A percentile compares a stretch with the other conserved stretches of the same genome.
Conservation (phyloP, 805 yeast species). For the Kockiozyma suomiensis region DNA sequence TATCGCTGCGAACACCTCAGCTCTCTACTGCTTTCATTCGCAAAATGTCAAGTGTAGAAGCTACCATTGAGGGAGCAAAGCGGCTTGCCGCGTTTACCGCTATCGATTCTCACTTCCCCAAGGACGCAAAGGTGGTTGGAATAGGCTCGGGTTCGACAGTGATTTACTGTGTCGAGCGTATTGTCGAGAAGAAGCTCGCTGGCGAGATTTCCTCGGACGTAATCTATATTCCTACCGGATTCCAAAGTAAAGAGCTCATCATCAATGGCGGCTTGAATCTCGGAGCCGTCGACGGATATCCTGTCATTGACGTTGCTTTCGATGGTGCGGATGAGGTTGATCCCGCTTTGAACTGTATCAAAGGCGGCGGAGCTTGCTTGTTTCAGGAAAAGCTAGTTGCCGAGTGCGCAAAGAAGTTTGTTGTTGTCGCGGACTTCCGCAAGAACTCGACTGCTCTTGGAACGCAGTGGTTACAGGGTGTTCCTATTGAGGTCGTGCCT, state of each 20-base stretch:
- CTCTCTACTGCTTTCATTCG: neutral
- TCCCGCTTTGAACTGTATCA: conserved; percentile 74
- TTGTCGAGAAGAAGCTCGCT: conserved; percentile 61
- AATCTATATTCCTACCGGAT: conserved; percentile 93
- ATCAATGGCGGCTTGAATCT: conserved; percentile 74
- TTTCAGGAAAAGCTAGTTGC: conserved; percentile 97
- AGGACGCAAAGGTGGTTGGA: conserved; percentile 74
- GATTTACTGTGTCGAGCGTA: conserved; percentile 92
- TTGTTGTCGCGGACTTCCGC: conserved; percentile 90
- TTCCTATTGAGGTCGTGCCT: conserved; percentile 95
- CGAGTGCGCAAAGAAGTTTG: conserved; percentile 68
- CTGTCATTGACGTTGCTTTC: conserved; percentile 85
- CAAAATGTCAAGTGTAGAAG: conserved; percentile 3
- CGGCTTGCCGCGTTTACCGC: conserved; percentile 88
- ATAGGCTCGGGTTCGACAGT: conserved; percentile 98
- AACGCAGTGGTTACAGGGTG: conserved; percentile 80
- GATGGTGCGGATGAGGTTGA: conserved; percentile 99
- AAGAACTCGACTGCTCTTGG: conserved; percentile 80
- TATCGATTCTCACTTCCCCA: conserved; percentile 81
- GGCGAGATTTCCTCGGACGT: conserved; percentile 48
- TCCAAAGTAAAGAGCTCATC: conserved; percentile 87
- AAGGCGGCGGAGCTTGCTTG: conserved; percentile 98
- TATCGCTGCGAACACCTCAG: neutral
- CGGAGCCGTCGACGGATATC: conserved; percentile 77
- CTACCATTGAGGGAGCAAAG: conserved; percentile 77